Conservation (phyloP, 1,139 yeast species). For the Debaryomyces robertsiae region DNA sequence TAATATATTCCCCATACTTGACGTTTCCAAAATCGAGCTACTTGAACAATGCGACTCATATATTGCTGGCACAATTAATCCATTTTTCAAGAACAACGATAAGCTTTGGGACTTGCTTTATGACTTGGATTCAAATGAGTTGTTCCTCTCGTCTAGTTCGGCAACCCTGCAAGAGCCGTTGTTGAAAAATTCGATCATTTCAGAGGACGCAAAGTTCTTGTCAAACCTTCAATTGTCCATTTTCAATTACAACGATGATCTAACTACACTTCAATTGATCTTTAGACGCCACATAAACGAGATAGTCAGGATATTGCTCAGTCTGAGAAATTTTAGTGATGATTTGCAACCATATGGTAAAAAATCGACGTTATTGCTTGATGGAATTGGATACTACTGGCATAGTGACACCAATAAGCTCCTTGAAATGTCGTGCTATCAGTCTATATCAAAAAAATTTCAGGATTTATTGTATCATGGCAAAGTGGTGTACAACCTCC, state of each 20-base stretch:
- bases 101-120: constrained; percentile 60
- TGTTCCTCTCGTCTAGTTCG: constrained; percentile 33
- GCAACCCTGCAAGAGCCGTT: constrained; percentile 16
- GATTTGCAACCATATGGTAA: constrained; percentile 22
- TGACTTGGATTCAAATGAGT: constrained; percentile 56
- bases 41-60: constrained; percentile 55
- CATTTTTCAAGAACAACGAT: constrained; percentile 62
- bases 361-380: constrained; percentile 37
- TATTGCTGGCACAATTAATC: constrained; percentile 70
- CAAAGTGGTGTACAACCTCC: constrained; percentile 35
- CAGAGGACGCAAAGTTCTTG: constrained; percentile 51
- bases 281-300: constrained; percentile 52
- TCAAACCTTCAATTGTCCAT: constrained; percentile 47
- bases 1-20: constrained; percentile 63
- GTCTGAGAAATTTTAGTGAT: constrained; percentile 41
- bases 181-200: constrained; percentile 39
- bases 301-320: constrained; percentile 42
- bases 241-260: constrained; percentile 50
- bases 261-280: constrained; percentile 49
- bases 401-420: constrained; percentile 44
- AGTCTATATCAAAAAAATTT: constrained; percentile 40
- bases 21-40: constrained; percentile 60
- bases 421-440: constrained; percentile 48
- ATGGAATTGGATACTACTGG: constrained; percentile 51
- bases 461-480: constrained; percentile 39